Evolutionary conservation across 495 filamentous ascomycete genomes (phyloP).

Genomic region (Neurospora discreta): DNA sequence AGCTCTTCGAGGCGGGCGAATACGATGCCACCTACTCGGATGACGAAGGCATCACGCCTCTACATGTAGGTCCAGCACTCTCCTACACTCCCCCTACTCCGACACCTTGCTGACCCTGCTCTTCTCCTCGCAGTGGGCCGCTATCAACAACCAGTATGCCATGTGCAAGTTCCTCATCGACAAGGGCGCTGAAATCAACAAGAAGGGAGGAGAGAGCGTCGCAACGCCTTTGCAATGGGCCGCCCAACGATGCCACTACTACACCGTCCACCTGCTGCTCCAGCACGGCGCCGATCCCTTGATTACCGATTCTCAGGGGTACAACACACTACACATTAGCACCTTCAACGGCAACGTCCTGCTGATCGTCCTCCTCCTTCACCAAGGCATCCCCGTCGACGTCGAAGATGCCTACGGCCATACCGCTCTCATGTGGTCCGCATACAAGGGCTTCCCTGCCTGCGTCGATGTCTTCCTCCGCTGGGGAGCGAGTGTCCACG

Average conservation of each 20-base stretch:
- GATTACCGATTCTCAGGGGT: slow-evolving; percentile 82
- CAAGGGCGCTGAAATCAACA: slow-evolving; percentile 81
- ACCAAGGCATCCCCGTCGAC: slow-evolving; percentile 90
- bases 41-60: slow-evolving; percentile 83
- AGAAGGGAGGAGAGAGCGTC: slow-evolving; percentile 84
- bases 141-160: slow-evolving; percentile 97
- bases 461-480: slow-evolving; percentile 88
- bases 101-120: slow-evolving; percentile 17
- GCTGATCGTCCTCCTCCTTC: slow-evolving; percentile 69
- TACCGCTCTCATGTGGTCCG: slow-evolving; percentile 95
- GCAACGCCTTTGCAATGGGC: slow-evolving; percentile 96
- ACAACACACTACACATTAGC: slow-evolving; percentile 91
- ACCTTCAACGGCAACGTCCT: slow-evolving; percentile 97
- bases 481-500: slow-evolving; percentile 91
- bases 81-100: neutral
- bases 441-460: slow-evolving; percentile 86
- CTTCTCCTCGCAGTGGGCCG: slow-evolving; percentile 65
- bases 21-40: slow-evolving; percentile 72
- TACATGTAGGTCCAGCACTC: slow-evolving; percentile 59
- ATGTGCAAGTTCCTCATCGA: slow-evolving; percentile 93
- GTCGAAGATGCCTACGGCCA: slow-evolving; percentile 79
- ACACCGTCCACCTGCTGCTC: slow-evolving; percentile 63
- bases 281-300: slow-evolving; percentile 82
- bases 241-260: slow-evolving; percentile 86
- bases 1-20: slow-evolving; percentile 71